These are phyloP conservation scores for Anthoceros angustus DNA, from an alignment of 225 moss, liverwort and hornwort genomes.

Conservation along the genomic window DNA sequence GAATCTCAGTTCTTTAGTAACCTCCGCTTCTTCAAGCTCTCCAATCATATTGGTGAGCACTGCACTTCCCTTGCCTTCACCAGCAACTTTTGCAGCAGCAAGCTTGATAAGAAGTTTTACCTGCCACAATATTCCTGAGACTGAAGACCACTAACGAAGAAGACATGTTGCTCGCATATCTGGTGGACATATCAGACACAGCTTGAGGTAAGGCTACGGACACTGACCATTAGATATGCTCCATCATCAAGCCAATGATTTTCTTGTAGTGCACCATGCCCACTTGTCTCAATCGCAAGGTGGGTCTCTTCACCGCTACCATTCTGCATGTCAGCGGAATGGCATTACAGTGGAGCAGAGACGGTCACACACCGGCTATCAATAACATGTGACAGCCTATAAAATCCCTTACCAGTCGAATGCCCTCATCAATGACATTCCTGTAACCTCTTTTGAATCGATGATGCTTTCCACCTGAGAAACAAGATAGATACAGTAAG, in stretches of 20 bases:
- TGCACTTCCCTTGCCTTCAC: slow-evolving; percentile 65
- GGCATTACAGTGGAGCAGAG: too few relatives aligned
- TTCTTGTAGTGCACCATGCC: slow-evolving; percentile 90
- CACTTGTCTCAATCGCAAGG: slow-evolving; percentile 92
- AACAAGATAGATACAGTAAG: slow-evolving; percentile 9
- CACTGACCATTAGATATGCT: slow-evolving; percentile 79
- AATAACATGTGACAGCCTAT: too few relatives aligned
- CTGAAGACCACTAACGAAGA: neutral
- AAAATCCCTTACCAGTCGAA: slow-evolving; percentile 48
- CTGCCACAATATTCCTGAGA: slow-evolving; percentile 15
- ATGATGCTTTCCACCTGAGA: slow-evolving; percentile 85
- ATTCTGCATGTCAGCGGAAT: slow-evolving; percentile 27
- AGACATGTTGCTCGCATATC: too few relatives aligned
- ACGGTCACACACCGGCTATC: too few relatives aligned
- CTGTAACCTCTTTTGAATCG: slow-evolving; percentile 96
- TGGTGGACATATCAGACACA: neutral
- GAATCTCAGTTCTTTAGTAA: slow-evolving; percentile 74
- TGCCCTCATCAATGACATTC: slow-evolving; percentile 93
- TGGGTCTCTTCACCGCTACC: slow-evolving; percentile 60
- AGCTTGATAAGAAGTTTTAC: slow-evolving; percentile 88
- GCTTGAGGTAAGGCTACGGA: neutral
- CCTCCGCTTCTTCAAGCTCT: slow-evolving; percentile 72
- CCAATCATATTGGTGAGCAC: slow-evolving; percentile 76
- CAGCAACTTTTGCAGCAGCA: slow-evolving; percentile 67
- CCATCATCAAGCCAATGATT: slow-evolving; percentile 98